phyloP scores from a whole-genome alignment of 148 eudicot species.

The Persicaria maculosa region DNA sequence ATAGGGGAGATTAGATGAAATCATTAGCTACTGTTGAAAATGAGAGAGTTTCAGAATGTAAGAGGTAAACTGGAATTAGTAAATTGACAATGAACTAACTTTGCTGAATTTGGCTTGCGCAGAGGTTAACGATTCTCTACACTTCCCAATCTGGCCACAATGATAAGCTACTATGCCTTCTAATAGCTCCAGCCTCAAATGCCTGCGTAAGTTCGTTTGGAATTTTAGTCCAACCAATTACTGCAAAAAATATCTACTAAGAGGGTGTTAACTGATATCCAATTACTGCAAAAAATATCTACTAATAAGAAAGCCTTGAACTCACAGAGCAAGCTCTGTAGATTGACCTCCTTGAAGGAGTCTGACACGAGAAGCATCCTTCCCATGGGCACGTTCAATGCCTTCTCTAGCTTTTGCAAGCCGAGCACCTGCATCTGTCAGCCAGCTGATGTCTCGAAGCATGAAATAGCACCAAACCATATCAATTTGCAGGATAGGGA shows the following conservation, averaged over 20 bases:
- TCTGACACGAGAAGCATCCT: slow-evolving; percentile 70
- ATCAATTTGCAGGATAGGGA: slow-evolving; percentile 84
- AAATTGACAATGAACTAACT: slow-evolving; percentile 29
- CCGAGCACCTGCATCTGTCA: slow-evolving; percentile 76
- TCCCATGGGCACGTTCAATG: slow-evolving; percentile 77
- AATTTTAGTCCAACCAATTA: not conserved
- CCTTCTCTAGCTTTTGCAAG: slow-evolving; percentile 81
- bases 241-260: not conserved
- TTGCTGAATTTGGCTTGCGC: slow-evolving; percentile 58
- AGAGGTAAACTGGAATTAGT: not conserved
- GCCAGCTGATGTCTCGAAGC: slow-evolving; percentile 83
- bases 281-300: not conserved
- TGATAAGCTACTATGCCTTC: slow-evolving; percentile 94
- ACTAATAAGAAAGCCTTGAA: slow-evolving; percentile 6
- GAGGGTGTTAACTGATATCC: not conserved
- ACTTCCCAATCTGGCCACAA: slow-evolving; percentile 53
- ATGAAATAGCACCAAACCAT: slow-evolving; percentile 98
- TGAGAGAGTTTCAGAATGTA: not conserved
- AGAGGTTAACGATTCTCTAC: slow-evolving; percentile 46
- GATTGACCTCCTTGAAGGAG: slow-evolving; percentile 62
- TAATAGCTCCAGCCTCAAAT: slow-evolving; percentile 80
- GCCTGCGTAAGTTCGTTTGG: slow-evolving; percentile 26
- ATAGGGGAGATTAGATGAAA: not conserved
- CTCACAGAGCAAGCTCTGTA: slow-evolving; percentile 85
- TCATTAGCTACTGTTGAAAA: not conserved